Evolutionary conservation across 345 rosid species (phyloP).

Genomic region (Garcia nutans): DNA sequence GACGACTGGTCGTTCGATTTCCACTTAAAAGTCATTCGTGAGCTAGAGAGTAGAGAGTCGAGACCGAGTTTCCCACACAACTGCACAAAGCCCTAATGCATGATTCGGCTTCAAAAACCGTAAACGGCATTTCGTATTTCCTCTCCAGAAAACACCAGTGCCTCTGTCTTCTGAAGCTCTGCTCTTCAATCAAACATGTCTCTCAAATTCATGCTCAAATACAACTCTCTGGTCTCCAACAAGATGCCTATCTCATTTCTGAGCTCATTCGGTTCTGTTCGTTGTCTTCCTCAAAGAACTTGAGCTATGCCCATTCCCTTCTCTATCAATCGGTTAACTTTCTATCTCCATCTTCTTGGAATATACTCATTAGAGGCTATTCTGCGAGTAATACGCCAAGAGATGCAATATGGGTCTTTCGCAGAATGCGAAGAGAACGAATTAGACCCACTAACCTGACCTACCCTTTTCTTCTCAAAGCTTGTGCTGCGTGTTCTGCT

Average conservation of each 20-base stretch:
- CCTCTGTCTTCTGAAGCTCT: conserved; percentile 49
- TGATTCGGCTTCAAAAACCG: conserved; percentile 28
- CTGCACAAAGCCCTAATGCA: conserved; percentile 2
- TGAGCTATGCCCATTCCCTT: conserved; percentile 46
- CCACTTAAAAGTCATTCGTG: too few relatives aligned
- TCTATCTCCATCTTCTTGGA: conserved; percentile 59
- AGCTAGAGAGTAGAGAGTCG: too few relatives aligned
- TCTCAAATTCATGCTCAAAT: conserved; percentile 65
- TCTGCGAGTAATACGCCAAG: conserved; percentile 51
- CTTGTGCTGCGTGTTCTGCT: conserved; percentile 48
- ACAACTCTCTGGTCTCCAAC: conserved; percentile 48
- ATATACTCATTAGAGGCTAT: conserved; percentile 59
- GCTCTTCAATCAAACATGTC: conserved; percentile 53
- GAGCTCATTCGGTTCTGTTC: conserved; percentile 56
- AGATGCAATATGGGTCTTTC: conserved; percentile 51
- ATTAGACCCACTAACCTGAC: conserved; percentile 61
- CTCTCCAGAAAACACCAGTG: conserved; percentile 44
- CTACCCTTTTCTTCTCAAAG: conserved; percentile 69
- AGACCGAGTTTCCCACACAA: background rate
- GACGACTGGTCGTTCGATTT: too few relatives aligned
- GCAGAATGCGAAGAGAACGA: conserved; percentile 58
- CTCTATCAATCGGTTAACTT: conserved; percentile 40
- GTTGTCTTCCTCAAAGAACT: conserved; percentile 42
- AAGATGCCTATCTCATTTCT: conserved; percentile 43
- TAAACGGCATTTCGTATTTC: conserved; percentile 28